These are phyloP conservation scores for Pueraria montana DNA, from an alignment of 306 rosid species.

Conservation along the genomic window DNA sequence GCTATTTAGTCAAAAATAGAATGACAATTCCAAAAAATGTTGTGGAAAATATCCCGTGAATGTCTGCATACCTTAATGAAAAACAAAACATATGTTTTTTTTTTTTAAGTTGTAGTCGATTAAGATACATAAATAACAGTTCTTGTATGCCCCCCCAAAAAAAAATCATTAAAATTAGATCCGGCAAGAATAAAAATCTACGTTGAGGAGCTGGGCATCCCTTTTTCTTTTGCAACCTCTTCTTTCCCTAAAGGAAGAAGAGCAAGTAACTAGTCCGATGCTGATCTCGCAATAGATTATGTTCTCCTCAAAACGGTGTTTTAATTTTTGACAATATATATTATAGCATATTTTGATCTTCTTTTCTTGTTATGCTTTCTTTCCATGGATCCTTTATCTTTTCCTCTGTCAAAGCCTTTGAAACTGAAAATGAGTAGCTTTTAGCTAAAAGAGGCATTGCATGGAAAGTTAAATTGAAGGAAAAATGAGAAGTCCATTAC, in stretches of 20 bases:
- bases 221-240: too few species aligned
- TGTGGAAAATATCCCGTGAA: slow-evolving; percentile 37
- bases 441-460: neutral
- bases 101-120: neutral
- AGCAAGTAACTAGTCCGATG: slow-evolving; percentile 28
- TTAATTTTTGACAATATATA: slow-evolving; percentile 6
- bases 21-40: neutral
- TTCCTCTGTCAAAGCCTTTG: slow-evolving; percentile 11
- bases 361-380: slow-evolving; percentile 36
- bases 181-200: neutral
- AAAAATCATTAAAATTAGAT: slow-evolving; percentile 32
- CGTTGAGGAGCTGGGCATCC: too few species aligned
- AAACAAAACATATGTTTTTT: neutral
- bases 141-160: neutral
- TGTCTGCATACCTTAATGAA: slow-evolving; percentile 44
- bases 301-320: slow-evolving; percentile 46
- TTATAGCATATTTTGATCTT: neutral
- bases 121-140: neutral
- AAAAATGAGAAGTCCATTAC: slow-evolving; percentile 44
- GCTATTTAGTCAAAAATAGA: neutral
- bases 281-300: slow-evolving; percentile 56
- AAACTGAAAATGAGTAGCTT: neutral
- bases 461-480: neutral
- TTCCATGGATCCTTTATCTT: too few species aligned
- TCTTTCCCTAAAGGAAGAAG: neutral